Conservation (phyloP, 2,329 filamentous ascomycete genomes). For the Fusarium palustre region DNA sequence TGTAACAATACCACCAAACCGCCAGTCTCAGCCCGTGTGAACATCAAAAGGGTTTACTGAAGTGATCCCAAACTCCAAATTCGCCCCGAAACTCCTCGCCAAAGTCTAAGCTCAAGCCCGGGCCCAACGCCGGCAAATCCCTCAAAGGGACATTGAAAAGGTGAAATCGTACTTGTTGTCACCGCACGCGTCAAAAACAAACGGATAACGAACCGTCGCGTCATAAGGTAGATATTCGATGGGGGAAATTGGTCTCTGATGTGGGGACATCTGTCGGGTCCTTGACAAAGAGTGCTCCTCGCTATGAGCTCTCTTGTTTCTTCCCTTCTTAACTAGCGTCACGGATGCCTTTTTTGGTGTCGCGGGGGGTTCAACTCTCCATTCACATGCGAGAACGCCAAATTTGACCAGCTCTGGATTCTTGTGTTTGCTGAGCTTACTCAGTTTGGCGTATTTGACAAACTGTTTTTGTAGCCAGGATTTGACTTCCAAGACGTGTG, state of each 20-base stretch:
- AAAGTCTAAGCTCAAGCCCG: not conserved
- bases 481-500: slow-evolving; percentile 52
- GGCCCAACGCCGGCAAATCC: slow-evolving; percentile 7
- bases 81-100: slow-evolving; percentile 22
- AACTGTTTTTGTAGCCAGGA: slow-evolving; percentile 56
- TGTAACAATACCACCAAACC: slow-evolving; percentile 7
- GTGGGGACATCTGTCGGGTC: slow-evolving; percentile 26
- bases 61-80: slow-evolving; percentile 8
- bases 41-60: not conserved
- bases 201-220: slow-evolving; percentile 27
- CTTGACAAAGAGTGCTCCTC: slow-evolving; percentile 42
- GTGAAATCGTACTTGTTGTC: slow-evolving; percentile 45
- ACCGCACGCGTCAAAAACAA: slow-evolving; percentile 41
- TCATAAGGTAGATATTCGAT: slow-evolving; percentile 7
- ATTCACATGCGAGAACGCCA: slow-evolving; percentile 57
- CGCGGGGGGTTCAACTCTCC: slow-evolving; percentile 47
- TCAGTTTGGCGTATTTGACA: slow-evolving; percentile 52
- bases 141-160: slow-evolving; percentile 36
- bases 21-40: not conserved
- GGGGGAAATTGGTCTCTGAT: slow-evolving; percentile 1
- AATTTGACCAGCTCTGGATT: slow-evolving; percentile 55
- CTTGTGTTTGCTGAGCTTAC: slow-evolving; percentile 49
- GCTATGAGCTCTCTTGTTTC: slow-evolving; percentile 45
- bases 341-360: slow-evolving; percentile 18
- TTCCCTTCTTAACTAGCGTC: slow-evolving; percentile 43